These are phyloP conservation scores for Blumeria hordei DNA, from an alignment of 2,329 filamentous ascomycete species.

Conservation along the genomic window DNA sequence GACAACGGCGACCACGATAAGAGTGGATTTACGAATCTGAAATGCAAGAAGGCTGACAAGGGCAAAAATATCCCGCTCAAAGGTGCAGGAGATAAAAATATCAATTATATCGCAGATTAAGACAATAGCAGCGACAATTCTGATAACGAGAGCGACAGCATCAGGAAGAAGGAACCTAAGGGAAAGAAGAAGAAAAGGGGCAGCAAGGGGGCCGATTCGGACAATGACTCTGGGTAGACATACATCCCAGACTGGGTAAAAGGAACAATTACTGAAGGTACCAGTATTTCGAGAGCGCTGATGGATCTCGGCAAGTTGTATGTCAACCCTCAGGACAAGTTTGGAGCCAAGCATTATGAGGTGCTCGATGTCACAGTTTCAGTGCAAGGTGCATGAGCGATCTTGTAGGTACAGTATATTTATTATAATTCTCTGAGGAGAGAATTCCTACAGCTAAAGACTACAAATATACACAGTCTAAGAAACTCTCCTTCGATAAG, in stretches of 20 bases:
- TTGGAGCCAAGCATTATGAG: neutral
- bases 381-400: too few relatives aligned
- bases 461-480: too few relatives aligned
- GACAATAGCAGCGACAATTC: neutral
- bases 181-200: neutral
- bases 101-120: neutral
- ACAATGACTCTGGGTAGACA: neutral
- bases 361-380: too few relatives aligned
- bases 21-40: neutral
- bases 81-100: neutral
- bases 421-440: too few relatives aligned
- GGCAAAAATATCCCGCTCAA: neutral
- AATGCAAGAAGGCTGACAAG: neutral
- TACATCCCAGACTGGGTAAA: neutral
- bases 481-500: too few relatives aligned
- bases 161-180: neutral
- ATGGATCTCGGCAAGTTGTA: neutral
- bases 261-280: neutral
- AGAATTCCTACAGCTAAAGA: too few relatives aligned
- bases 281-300: neutral
- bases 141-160: conserved; percentile 1
- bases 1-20: neutral
- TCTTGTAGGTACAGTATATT: too few relatives aligned
- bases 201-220: neutral
- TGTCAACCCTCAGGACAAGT: neutral